Evolutionary conservation across 768 basidiomycete genomes (phyloP).

Genomic region (Amanita exitialis): DNA sequence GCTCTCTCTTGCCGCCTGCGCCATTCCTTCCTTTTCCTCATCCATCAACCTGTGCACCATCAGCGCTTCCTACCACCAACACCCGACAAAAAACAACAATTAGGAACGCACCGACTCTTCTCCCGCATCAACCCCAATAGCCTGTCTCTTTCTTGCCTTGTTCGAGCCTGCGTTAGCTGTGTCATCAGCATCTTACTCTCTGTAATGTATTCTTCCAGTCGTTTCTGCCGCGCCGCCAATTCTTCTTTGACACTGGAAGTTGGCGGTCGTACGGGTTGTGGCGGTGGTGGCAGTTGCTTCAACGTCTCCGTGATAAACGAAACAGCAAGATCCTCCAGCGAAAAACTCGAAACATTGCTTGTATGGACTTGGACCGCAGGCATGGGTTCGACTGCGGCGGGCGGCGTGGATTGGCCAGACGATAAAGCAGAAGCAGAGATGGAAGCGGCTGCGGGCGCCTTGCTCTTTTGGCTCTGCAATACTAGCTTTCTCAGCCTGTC

Average conservation of each 20-base stretch:
- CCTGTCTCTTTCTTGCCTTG: conserved; percentile 40
- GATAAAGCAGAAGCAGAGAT: background rate
- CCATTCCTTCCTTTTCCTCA: conserved; percentile 12
- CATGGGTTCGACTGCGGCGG: background rate
- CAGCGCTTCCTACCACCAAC: background rate
- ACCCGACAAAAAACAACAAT: conserved; percentile 12
- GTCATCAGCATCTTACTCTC: conserved; percentile 43
- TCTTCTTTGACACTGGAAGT: conserved; percentile 15
- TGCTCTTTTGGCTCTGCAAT: conserved; percentile 26
- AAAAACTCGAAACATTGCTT: conserved; percentile 15
- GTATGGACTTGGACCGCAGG: conserved; percentile 5
- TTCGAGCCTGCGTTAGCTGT: conserved; percentile 30
- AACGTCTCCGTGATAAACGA: conserved; percentile 48
- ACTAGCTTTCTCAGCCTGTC: conserved; percentile 28
- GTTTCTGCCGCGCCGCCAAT: conserved; percentile 37
- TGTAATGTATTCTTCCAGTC: conserved; percentile 40
- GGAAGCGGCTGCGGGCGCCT: background rate
- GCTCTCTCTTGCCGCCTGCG: background rate
- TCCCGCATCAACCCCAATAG: conserved; percentile 37
- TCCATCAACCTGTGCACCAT: conserved; percentile 24
- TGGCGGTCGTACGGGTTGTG: background rate
- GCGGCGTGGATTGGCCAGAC: background rate
- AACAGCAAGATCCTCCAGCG: conserved; percentile 44
- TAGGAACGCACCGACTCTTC: conserved; percentile 40
- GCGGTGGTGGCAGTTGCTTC: conserved; percentile 10